Evolutionary conservation across 192 early-diverging fungal species (phyloP).

Genomic region (Rhizophagus sp.): DNA sequence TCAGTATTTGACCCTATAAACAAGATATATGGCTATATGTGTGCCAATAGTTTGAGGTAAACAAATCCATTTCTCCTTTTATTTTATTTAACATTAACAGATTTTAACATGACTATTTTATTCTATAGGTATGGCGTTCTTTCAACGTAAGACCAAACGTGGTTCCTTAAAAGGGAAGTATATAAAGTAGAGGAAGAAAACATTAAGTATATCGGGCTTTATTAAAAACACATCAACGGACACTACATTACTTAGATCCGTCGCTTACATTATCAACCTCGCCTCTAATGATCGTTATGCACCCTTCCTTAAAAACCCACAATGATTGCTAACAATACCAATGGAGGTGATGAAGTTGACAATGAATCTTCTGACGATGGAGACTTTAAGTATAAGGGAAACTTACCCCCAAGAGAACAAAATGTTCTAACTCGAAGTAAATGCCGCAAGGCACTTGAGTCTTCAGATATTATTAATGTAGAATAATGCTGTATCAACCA

Average conservation of each 20-base stretch:
- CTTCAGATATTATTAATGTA: no score
- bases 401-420: not conserved
- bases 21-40: not conserved
- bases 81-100: not conserved
- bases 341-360: not conserved
- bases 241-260: not conserved
- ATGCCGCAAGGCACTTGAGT: no score
- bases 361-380: not conserved
- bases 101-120: not conserved
- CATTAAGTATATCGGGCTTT: not conserved
- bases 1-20: not conserved
- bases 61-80: not conserved
- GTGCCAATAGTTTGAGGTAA: constrained; percentile 1
- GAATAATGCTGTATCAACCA: no score
- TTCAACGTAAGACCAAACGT: constrained; percentile 34
- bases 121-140: constrained; percentile 30
- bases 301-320: not conserved
- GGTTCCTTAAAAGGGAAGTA: constrained; percentile 26
- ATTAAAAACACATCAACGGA: not conserved
- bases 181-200: not conserved
- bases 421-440: not conserved
- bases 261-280: not conserved
- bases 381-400: not conserved
- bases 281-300: not conserved
- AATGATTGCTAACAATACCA: not conserved